A percentile compares a stretch with the other conserved stretches of the same genome.
Conservation (phyloP, 2,329 filamentous ascomycete species). For the Ophiostoma australiae region DNA sequence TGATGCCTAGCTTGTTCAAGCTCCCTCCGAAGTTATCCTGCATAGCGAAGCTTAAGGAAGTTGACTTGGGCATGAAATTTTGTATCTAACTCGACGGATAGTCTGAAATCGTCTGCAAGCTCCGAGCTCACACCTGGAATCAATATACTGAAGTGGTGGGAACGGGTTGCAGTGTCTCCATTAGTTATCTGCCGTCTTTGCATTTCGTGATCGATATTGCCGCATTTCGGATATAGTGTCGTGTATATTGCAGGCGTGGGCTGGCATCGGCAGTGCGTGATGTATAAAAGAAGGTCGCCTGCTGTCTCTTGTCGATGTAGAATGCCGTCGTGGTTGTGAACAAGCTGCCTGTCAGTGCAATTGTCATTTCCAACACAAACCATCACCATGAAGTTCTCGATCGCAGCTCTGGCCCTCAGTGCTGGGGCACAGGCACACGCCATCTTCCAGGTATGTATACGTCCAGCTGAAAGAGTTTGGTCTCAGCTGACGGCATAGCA, state of each 20-base stretch:
- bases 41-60: no score
- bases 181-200: background rate
- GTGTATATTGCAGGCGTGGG: background rate
- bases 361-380: background rate
- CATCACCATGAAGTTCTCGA: background rate
- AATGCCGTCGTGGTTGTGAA: background rate
- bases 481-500: conserved; percentile 31
- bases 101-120: no score
- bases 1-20: background rate
- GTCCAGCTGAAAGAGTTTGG: no score
- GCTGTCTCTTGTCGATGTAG: background rate
- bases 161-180: background rate
- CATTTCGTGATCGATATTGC: background rate
- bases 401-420: conserved; percentile 34
- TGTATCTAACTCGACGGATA: no score
- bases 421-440: conserved; percentile 39
- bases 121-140: no score
- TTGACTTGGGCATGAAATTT: no score
- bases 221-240: background rate
- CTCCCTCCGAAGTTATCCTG: no score
- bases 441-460: conserved; percentile 41
- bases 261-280: background rate
- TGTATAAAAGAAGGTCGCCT: background rate
- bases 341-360: background rate
- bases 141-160: background rate